Evolutionary conservation across 768 basidiomycete species (phyloP).

Genomic region (Phlebiopsis gigantea): DNA sequence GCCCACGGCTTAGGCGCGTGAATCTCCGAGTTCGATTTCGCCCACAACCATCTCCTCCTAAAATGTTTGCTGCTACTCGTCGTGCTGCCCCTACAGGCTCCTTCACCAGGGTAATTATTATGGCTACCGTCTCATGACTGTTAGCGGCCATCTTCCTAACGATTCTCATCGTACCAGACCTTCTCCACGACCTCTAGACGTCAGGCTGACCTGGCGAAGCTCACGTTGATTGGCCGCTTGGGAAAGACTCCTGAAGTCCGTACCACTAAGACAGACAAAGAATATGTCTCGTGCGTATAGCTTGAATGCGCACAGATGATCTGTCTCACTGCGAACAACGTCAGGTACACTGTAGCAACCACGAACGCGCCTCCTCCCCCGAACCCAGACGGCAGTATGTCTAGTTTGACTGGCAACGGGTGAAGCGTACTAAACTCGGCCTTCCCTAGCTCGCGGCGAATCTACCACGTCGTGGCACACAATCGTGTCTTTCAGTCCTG

Average conservation of each 20-base stretch:
- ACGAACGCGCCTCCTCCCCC: constrained; percentile 54
- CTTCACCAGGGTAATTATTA: constrained; percentile 48
- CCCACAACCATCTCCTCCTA: constrained; percentile 1
- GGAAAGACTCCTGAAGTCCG: constrained; percentile 67
- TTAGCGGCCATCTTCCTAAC: not conserved
- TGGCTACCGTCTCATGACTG: not conserved
- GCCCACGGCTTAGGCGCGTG: not conserved
- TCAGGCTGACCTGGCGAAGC: constrained; percentile 62
- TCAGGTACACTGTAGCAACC: constrained; percentile 77
- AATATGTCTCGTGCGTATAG: constrained; percentile 64
- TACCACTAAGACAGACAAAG: constrained; percentile 65
- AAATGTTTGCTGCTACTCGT: constrained; percentile 53
- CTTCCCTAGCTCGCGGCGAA: constrained; percentile 43
- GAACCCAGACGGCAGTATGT: constrained; percentile 57
- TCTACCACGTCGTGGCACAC: constrained; percentile 69
- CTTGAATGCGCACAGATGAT: not conserved
- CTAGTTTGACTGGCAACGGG: not conserved
- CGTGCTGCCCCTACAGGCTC: constrained; percentile 33
- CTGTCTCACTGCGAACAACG: not conserved
- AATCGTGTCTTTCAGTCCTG: constrained; percentile 65
- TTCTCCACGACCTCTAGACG: constrained; percentile 59
- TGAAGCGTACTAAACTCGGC: not conserved
- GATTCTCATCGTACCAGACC: constrained; percentile 44
- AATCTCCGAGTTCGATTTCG: not conserved
- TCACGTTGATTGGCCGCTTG: constrained; percentile 72